Percentiles rank a stretch among this genome's conserved stretches.
Conservation (phyloP, 2,329 filamentous ascomycete genomes). For the Exophiala mesophila region DNA sequence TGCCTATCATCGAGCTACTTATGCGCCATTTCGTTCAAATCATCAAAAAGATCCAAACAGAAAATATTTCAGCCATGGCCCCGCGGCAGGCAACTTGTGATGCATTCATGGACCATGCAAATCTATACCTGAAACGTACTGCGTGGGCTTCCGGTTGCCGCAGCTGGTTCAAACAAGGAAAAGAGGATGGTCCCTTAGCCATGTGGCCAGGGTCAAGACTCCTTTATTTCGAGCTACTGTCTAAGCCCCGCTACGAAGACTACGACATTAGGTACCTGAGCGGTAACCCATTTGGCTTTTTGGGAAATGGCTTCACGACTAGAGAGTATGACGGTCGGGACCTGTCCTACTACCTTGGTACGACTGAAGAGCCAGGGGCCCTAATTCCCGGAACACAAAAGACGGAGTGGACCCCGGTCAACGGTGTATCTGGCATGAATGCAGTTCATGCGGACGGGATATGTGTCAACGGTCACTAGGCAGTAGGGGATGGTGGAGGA, state of each 20-base stretch:
- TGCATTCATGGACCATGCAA: constrained; percentile 36
- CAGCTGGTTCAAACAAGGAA: constrained; percentile 20
- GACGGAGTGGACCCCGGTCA: too few species aligned
- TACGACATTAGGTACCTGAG: constrained; percentile 38
- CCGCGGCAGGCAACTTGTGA: constrained; percentile 25
- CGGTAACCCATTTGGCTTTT: constrained; percentile 36
- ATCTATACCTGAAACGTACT: constrained; percentile 35
- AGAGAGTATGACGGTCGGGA: constrained; percentile 45
- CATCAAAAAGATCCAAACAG: constrained; percentile 25
- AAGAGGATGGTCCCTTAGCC: constrained; percentile 26
- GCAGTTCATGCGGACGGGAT: too few species aligned
- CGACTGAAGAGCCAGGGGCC: constrained; percentile 26
- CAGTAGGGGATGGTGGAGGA: too few species aligned
- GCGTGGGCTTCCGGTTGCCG: constrained; percentile 10
- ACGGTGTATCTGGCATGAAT: background rate
- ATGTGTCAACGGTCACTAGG: too few species aligned
- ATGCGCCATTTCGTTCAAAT: constrained; percentile 23
- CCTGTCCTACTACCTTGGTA: constrained; percentile 43
- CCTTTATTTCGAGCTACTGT: constrained; percentile 36
- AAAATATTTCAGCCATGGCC: constrained; percentile 18
- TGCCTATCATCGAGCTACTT: constrained; percentile 26
- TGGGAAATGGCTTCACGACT: constrained; percentile 41
- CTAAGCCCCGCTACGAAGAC: constrained; percentile 38
- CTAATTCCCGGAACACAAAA: too few species aligned
- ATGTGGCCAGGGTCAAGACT: constrained; percentile 38